Evolutionary conservation across 768 basidiomycete genomes (phyloP).

Genomic region (Pleurotus tuber-regium): DNA sequence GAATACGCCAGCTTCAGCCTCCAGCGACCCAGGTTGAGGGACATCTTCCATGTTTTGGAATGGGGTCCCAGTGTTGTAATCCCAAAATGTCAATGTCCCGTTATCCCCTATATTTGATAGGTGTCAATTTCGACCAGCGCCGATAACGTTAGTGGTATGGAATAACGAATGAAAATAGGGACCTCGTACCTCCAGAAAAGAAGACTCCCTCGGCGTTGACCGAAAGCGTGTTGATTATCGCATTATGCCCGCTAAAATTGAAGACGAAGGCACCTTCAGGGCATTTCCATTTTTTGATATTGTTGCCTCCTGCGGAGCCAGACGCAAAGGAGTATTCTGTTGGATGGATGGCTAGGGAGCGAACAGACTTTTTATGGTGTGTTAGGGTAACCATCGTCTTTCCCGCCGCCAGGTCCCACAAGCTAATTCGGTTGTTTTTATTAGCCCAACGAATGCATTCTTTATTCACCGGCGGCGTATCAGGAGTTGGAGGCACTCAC

Average conservation of each 20-base stretch:
- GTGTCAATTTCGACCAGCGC: not conserved
- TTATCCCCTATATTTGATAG: constrained; percentile 69
- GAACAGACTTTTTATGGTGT: constrained; percentile 99
- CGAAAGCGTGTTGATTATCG: constrained; percentile 93
- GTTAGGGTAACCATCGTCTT: constrained; percentile 96
- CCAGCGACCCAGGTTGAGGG: constrained; percentile 96
- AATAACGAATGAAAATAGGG: constrained; percentile 3
- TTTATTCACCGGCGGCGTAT: too few relatives aligned
- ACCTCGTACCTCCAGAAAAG: constrained; percentile 84
- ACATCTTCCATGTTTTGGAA: constrained; percentile 94
- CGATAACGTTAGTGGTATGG: constrained; percentile 1
- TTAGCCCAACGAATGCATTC: not conserved
- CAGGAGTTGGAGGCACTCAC: constrained; percentile 35
- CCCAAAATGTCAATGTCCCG: constrained; percentile 90
- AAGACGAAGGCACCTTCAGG: constrained; percentile 95
- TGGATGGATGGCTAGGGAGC: constrained; percentile 91
- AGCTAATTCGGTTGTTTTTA: constrained; percentile 34
- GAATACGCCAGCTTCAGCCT: constrained; percentile 96
- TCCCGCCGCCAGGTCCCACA: constrained; percentile 98
- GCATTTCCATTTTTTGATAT: constrained; percentile 99
- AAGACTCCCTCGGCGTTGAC: constrained; percentile 96
- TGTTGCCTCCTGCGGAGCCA: constrained; percentile 97
- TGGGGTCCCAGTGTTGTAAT: constrained; percentile 89
- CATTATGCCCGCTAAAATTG: constrained; percentile 95
- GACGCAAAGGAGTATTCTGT: constrained; percentile 96